Conservation (phyloP, 169 alveolate genomes). For the Plasmodium gaboni region DNA sequence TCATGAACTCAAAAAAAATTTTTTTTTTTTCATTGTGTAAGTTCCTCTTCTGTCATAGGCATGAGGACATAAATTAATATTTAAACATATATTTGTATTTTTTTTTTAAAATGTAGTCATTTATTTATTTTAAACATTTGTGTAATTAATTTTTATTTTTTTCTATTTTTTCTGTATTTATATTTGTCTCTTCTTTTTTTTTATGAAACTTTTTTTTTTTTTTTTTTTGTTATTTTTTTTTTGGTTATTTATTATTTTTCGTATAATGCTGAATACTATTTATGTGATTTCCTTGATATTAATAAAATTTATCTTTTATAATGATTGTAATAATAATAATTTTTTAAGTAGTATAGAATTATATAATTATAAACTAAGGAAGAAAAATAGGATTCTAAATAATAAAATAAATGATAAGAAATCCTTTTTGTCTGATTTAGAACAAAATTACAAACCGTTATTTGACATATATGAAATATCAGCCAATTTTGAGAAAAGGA, state of each 20-base stretch:
- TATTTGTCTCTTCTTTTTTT: too few relatives aligned
- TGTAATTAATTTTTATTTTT: too few relatives aligned
- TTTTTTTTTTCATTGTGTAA: too few relatives aligned
- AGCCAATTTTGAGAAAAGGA: constrained; percentile 29
- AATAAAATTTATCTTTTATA: constrained; percentile 21
- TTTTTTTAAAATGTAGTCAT: too few relatives aligned
- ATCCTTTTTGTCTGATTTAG: constrained; percentile 17
- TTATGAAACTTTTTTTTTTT: too few relatives aligned
- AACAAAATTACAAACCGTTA: constrained; percentile 18
- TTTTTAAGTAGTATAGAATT: constrained; percentile 9
- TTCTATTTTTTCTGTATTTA: too few relatives aligned
- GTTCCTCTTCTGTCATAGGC: too few relatives aligned
- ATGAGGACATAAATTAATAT: too few relatives aligned
- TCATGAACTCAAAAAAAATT: too few relatives aligned
- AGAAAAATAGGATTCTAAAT: constrained; percentile 10
- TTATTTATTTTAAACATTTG: too few relatives aligned
- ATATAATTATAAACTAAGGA: constrained; percentile 21
- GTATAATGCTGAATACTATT: constrained; percentile 33
- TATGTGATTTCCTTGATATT: constrained; percentile 49
- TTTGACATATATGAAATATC: constrained; percentile 56
- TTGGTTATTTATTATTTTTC: constrained; percentile 1
- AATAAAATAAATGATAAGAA: background rate
- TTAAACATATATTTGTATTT: too few relatives aligned
- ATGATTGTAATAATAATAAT: constrained; percentile 10
- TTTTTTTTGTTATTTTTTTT: constrained; percentile 1